Evolutionary conservation across 208 protist genomes (phyloP), one percentile per base, ranked within the genome.

Genomic region (Trypanosoma rangeli): DNA sequence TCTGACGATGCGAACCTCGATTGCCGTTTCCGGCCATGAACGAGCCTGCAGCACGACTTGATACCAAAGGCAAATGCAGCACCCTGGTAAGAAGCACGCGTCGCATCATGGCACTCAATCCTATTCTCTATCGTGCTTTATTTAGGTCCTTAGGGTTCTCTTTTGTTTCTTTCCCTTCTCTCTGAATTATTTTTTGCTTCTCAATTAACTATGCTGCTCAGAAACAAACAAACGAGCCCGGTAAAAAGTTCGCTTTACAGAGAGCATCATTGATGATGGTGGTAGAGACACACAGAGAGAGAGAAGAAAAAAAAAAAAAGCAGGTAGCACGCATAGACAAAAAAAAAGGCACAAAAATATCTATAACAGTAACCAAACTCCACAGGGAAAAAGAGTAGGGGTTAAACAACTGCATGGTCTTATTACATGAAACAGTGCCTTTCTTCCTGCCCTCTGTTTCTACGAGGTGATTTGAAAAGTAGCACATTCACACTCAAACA

Each of bases 91-190:
- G 63, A 71, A 71, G 48, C n/a, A 67, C 37, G 55, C 67, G 67
- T 28, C 74, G 74, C 74, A 79, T 79, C 54, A 68, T 73, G 22
- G 22, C 67, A 18, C n/a, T 16, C 18, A 68, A 59, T 48, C n/a
- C 28, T 0, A 31, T 31, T 46, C 8, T 59, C n/a, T 61, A 1
- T 46, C 20, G 2, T 13, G 9, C 29, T 10, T 39, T 9, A 22
- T 24, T 7, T 39, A 18, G 8, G 24, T 16, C n/a, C 26, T 39
- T 42, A 1, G 20, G 3, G 18, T 42, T 15, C 3, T 5, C 24
- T 65, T 65, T 46, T 68, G 20, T 28, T 53, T 39, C 7, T 37
- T 2, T 7, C 33, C 7, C 33, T 9, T 2, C 33, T 20, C 26
- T 48, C 8, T 64, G 28, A 20, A 28, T 67, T 67, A 46, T 64